Conservation (phyloP, 176 grass and related monocot species). For the Musa acuminata region DNA sequence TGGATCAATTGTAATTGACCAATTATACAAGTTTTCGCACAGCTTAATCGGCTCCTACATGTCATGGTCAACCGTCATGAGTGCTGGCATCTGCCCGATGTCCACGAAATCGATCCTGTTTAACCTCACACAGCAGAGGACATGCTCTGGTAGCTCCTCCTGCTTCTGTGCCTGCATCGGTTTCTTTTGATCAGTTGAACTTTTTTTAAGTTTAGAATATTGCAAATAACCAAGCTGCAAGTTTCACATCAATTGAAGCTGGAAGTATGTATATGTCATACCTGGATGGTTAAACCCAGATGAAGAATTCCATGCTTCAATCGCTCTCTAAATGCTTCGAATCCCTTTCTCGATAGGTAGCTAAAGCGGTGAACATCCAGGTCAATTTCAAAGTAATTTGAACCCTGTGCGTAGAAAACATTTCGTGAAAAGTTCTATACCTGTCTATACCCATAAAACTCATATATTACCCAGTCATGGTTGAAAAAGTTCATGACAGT, state of each 20-base stretch:
- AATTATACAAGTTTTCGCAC: no score
- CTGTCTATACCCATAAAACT: neutral
- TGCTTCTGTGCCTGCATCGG: constrained; percentile 85
- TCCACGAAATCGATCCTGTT: constrained; percentile 71
- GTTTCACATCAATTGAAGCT: neutral
- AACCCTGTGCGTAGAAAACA: constrained; percentile 32
- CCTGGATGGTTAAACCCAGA: constrained; percentile 83
- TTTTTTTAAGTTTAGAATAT: neutral
- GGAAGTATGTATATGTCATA: constrained; percentile 11
- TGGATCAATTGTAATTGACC: neutral
- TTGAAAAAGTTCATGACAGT: neutral
- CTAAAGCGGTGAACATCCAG: constrained; percentile 86
- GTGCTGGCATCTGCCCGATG: constrained; percentile 69
- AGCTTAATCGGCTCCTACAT: neutral
- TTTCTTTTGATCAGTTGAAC: neutral
- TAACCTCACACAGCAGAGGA: constrained; percentile 77
- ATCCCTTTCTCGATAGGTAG: constrained; percentile 75
- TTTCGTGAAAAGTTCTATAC: neutral
- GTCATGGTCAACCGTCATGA: constrained; percentile 51
- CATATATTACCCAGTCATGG: neutral
- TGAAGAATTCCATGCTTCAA: constrained; percentile 67
- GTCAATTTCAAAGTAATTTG: constrained; percentile 97
- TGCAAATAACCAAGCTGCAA: neutral
- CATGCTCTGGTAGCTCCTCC: constrained; percentile 92
- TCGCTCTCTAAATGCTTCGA: constrained; percentile 60